Evolutionary conservation across 805 yeast species (phyloP).

Genomic region (Metschnikowia kofuensis): DNA sequence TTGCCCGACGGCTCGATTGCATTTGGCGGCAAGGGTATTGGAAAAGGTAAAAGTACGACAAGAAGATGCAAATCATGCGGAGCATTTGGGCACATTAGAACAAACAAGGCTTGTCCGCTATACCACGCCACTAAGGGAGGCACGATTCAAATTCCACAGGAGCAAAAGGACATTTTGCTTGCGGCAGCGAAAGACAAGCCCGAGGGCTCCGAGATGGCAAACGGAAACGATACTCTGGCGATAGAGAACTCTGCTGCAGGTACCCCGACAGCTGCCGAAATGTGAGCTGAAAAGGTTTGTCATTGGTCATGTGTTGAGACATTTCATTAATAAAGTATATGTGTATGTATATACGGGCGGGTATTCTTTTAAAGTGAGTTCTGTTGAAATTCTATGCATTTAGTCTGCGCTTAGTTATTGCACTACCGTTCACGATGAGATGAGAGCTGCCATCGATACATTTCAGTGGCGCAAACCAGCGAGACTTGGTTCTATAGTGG

Average conservation of each 20-base stretch:
- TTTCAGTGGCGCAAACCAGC: too few relatives aligned
- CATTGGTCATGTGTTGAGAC: too few relatives aligned
- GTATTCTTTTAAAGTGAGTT: too few relatives aligned
- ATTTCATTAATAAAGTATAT: too few relatives aligned
- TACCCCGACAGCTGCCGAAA: conserved; percentile 1
- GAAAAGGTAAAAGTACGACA: conserved; percentile 68
- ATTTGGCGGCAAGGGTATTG: conserved; percentile 64
- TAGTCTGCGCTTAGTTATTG: too few relatives aligned
- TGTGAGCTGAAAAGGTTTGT: too few relatives aligned
- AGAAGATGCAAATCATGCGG: conserved; percentile 95
- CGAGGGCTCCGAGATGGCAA: conserved; percentile 7
- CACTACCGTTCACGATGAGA: too few relatives aligned
- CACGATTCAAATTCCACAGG: conserved; percentile 19
- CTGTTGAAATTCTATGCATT: too few relatives aligned
- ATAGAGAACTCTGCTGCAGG: conserved; percentile 5
- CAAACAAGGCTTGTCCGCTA: conserved; percentile 89
- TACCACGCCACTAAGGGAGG: conserved; percentile 45
- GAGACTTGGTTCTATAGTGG: background rate
- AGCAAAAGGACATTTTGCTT: conserved; percentile 19
- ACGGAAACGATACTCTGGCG: conserved; percentile 6
- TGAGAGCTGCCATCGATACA: too few relatives aligned
- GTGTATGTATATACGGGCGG: too few relatives aligned
- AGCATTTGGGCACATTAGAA: conserved; percentile 89
- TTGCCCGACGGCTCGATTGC: conserved; percentile 44
- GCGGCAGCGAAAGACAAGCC: conserved; percentile 15